Percentiles rank a stretch among this genome's conserved stretches.
Evolutionary conservation across 2,329 filamentous ascomycete genomes (phyloP).

Genomic region (Cordyceps fumosorosea): DNA sequence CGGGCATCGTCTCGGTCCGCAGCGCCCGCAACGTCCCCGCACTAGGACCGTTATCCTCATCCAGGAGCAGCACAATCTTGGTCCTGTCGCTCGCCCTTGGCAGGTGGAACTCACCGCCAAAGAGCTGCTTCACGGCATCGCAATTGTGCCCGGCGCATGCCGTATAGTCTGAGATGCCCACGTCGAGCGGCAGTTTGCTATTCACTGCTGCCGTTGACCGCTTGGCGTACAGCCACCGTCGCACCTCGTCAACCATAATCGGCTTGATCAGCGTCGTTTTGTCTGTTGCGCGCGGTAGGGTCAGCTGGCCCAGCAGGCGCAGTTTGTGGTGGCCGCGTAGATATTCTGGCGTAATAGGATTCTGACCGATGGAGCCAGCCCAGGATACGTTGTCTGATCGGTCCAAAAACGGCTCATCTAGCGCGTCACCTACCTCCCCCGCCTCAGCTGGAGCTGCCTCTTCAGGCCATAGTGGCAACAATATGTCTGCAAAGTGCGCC

Average conservation of each 20-base stretch:
- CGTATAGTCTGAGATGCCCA: slow-evolving; percentile 53
- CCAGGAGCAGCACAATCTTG: slow-evolving; percentile 65
- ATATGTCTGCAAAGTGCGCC: slow-evolving; percentile 66
- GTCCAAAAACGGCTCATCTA: slow-evolving; percentile 42
- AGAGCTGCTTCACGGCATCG: slow-evolving; percentile 22
- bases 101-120: slow-evolving; percentile 23
- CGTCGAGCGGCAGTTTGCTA: slow-evolving; percentile 44
- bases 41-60: slow-evolving; percentile 63
- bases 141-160: slow-evolving; percentile 44
- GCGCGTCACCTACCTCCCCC: background rate
- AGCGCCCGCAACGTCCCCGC: slow-evolving; percentile 54
- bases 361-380: slow-evolving; percentile 62
- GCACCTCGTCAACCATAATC: slow-evolving; percentile 48
- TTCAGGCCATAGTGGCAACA: slow-evolving; percentile 58
- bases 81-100: slow-evolving; percentile 27
- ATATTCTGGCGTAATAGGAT: slow-evolving; percentile 40
- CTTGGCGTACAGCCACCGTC: slow-evolving; percentile 11
- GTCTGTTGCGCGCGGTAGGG: slow-evolving; percentile 46
- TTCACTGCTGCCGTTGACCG: slow-evolving; percentile 49
- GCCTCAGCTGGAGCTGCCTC: slow-evolving; percentile 35
- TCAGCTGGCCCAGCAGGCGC: slow-evolving; percentile 63
- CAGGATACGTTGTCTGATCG: slow-evolving; percentile 66
- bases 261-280: slow-evolving; percentile 50
- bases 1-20: slow-evolving; percentile 59
- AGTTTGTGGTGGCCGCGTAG: slow-evolving; percentile 63